Conservation (phyloP, 176 grass and related monocot species). For the Oryza officinalis region DNA sequence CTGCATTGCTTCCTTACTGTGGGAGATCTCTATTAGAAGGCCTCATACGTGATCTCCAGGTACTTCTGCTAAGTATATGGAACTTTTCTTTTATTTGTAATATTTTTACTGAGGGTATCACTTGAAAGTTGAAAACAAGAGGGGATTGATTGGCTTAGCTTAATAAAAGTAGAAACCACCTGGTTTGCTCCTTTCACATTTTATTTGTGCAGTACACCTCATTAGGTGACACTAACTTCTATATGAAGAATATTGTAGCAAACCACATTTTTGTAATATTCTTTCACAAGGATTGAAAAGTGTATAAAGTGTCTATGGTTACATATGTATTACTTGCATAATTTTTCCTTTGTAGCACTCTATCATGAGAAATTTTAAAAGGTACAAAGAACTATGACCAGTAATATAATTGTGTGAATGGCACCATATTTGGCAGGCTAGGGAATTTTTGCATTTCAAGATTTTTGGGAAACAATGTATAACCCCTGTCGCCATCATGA, state of each 20-base stretch:
- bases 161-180: conserved; percentile 1
- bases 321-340: background rate
- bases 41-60: conserved; percentile 93
- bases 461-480: conserved; percentile 87
- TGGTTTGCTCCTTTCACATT: background rate
- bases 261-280: background rate
- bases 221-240: background rate
- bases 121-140: background rate
- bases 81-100: background rate
- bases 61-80: conserved; percentile 18
- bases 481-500: conserved; percentile 97
- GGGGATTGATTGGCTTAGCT: background rate
- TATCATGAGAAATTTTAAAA: background rate
- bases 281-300: conserved; percentile 9
- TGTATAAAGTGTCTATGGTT: background rate
- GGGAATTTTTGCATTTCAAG: conserved; percentile 95
- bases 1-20: conserved; percentile 90
- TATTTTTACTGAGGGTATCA: background rate
- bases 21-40: conserved; percentile 86
- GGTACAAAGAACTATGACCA: background rate
- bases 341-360: background rate
- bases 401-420: background rate
- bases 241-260: background rate
- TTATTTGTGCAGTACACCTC: background rate
- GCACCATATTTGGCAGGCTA: conserved; percentile 60